Conservation (phyloP, 345 rosid genomes). For the Rhodomyrtus tomentosa region DNA sequence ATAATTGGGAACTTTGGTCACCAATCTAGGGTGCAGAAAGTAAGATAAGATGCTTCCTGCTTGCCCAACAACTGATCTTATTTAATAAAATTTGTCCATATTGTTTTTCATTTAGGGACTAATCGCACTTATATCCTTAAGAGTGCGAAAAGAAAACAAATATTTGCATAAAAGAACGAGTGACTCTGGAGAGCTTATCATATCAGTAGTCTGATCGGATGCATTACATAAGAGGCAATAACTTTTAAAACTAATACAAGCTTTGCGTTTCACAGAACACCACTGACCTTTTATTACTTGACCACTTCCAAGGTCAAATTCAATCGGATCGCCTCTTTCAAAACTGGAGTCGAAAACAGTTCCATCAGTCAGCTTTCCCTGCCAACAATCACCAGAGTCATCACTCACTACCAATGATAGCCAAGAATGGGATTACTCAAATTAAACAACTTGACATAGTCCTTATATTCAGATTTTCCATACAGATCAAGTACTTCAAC, state of each 20-base stretch:
- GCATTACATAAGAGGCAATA: neutral
- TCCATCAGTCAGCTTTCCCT: conserved; percentile 96
- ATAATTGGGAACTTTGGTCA: neutral
- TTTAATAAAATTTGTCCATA: neutral
- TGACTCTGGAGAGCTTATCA: neutral
- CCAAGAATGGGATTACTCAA: neutral
- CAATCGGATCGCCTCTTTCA: conserved; percentile 96
- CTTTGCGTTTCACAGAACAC: neutral
- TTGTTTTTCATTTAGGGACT: neutral
- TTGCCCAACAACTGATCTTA: neutral
- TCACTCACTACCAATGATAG: neutral
- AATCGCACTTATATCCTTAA: neutral
- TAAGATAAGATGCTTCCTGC: neutral
- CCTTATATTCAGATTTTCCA: neutral
- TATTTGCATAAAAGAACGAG: neutral
- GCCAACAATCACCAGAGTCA: neutral
- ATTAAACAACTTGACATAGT: neutral
- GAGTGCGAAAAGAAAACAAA: neutral
- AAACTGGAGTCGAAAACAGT: conserved; percentile 93
- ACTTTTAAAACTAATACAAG: neutral
- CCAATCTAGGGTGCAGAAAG: neutral
- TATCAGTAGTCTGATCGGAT: neutral
- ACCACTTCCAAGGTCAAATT: conserved; percentile 89
- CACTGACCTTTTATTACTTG: conserved; percentile 82
- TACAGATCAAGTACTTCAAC: neutral